These are phyloP conservation scores for Pestalotiopsis sp. DNA, from an alignment of 2,329 filamentous ascomycete species.

Conservation along the genomic window DNA sequence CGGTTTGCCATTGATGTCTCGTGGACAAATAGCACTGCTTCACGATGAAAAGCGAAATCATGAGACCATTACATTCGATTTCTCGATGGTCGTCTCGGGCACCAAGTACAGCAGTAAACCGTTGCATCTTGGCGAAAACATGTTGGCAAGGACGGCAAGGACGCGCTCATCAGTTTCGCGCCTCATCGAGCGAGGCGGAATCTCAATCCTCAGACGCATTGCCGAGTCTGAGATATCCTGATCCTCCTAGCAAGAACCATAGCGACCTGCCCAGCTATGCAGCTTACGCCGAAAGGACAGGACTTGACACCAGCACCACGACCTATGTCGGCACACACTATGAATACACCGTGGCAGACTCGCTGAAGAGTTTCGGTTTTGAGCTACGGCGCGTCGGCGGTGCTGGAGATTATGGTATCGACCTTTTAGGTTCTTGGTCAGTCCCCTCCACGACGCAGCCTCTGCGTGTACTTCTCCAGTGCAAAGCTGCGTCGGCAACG, in stretches of 20 bases:
- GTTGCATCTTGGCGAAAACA: not conserved
- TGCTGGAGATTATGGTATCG: slow-evolving; percentile 70
- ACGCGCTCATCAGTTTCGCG: not conserved
- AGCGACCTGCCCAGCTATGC: slow-evolving; percentile 66
- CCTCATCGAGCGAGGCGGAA: not conserved
- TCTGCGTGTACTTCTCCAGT: slow-evolving; percentile 61
- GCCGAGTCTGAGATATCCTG: slow-evolving; percentile 42
- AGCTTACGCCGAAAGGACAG: slow-evolving; percentile 58
- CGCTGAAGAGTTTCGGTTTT: slow-evolving; percentile 65
- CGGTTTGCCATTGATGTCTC: not conserved
- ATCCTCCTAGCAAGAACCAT: slow-evolving; percentile 54
- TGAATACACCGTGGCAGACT: slow-evolving; percentile 67
- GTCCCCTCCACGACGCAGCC: slow-evolving; percentile 46
- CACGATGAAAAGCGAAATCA: not conserved
- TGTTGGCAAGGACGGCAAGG: not conserved
- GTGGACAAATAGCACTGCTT: not conserved
- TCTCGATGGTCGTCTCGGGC: not conserved
- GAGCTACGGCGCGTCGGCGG: slow-evolving; percentile 66
- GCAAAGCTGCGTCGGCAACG: slow-evolving; percentile 62
- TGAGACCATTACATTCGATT: not conserved
- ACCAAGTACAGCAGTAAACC: not conserved
- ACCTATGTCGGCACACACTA: slow-evolving; percentile 75
- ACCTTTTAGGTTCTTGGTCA: slow-evolving; percentile 72
- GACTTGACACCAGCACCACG: slow-evolving; percentile 56
- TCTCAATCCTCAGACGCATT: slow-evolving; percentile 11